These are phyloP conservation scores for Aspergillus intermedius DNA, from an alignment of 2,329 filamentous ascomycete species.

Conservation along the genomic window DNA sequence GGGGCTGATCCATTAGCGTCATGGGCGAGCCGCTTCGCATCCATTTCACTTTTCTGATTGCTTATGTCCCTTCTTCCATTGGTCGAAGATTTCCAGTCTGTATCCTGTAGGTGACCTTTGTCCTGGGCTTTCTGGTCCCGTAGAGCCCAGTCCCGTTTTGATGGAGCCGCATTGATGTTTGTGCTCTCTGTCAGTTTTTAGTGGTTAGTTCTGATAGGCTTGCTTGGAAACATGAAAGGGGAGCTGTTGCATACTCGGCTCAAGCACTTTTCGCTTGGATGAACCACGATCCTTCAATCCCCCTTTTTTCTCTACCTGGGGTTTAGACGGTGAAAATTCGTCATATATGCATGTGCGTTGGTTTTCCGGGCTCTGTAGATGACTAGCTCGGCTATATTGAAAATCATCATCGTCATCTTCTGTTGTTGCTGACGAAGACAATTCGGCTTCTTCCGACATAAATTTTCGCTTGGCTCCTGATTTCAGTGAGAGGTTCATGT, in stretches of 20 bases:
- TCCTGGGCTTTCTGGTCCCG: background rate
- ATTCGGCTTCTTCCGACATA: conserved; percentile 46
- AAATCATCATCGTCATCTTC: conserved; percentile 25
- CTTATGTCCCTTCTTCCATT: background rate
- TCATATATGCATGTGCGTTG: conserved; percentile 4
- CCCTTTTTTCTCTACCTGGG: conserved; percentile 10
- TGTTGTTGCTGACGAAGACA: conserved; percentile 1
- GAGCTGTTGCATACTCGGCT: conserved; percentile 33
- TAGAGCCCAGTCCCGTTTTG: conserved; percentile 16
- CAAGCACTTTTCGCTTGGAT: conserved; percentile 30
- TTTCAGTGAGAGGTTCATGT: conserved; percentile 25
- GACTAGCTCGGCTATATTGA: conserved; percentile 25
- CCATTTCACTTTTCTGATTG: background rate
- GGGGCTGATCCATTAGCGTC: background rate
- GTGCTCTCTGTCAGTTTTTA: conserved; percentile 37
- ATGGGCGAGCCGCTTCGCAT: background rate
- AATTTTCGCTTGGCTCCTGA: conserved; percentile 54
- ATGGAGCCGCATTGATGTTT: conserved; percentile 40
- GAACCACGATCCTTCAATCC: conserved; percentile 9
- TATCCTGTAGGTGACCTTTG: background rate
- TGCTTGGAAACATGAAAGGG: background rate
- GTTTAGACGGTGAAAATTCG: conserved; percentile 12
- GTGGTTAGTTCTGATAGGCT: conserved; percentile 9
- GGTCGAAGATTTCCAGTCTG: background rate
- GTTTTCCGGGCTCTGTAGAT: conserved; percentile 10